Base-by-base conservation (phyloP, 2,329 filamentous ascomycete genomes). In the Penicillium expansum region DNA sequence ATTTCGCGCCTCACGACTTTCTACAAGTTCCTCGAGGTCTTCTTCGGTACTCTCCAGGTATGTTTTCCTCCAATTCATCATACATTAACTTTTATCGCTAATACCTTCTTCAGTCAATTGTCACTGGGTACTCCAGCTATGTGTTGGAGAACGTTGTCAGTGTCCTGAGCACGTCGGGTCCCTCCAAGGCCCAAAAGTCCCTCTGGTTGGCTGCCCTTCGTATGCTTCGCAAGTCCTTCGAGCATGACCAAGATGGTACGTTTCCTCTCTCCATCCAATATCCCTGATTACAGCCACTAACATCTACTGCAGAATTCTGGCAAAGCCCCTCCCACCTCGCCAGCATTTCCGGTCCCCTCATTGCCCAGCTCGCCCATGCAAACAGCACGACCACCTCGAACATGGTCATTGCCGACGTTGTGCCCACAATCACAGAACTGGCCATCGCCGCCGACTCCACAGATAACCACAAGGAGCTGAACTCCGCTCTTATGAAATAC, bases 381-480 rank as follows among this genome's bases (percentile, higher is more conserved):
- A 74, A 64, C 49, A 73, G 66, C 55, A 69, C 73, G 4, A 64
- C 73, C 14, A 74, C 69, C 8, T 69, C 78, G 6, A 69, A 74
- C 58, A 84, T 88, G 62, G 68, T 78, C 30, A 69, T 69, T 53
- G 55, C 79, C 33, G 82, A 86, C 48, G 79, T 92, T 43, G 83
- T 93, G 33, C 88, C 91, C 2, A 82, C 91, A 0, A 85, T 96
- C 37, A 88, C 90, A 7, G 89, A 91, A 71, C 82, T 97, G 49
- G 92, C 91, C 1, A 82, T 83, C 20, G 89, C 91, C 0, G 88
- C 91, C 14, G 89, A 93, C 65, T 93, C 91, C 0, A 86, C 90
- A 45, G 89, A 95, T 62, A 92, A 97, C 69, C 91, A 95, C 74
- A 96, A 96, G 79, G 86, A 91, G 64, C 82, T 99, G 66, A 97